These are phyloP conservation scores for Apocynum venetum DNA, from an alignment of 257 asterid species.

Conservation along the genomic window DNA sequence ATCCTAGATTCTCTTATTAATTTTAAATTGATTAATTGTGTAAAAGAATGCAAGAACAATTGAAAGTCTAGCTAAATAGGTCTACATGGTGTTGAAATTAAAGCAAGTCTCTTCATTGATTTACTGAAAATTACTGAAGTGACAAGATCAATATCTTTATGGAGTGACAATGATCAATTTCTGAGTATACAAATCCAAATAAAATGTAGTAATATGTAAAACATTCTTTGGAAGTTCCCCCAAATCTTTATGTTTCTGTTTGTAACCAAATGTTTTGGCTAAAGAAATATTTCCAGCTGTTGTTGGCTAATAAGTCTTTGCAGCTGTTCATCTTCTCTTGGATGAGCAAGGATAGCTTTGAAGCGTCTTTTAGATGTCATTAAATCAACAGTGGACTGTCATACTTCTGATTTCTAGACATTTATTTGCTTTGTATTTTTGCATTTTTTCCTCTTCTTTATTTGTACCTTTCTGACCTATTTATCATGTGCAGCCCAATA, in stretches of 20 bases:
- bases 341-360: background rate
- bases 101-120: background rate
- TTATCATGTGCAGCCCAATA: constrained; percentile 61
- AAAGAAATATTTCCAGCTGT: background rate
- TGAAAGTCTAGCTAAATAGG: background rate
- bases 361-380: background rate
- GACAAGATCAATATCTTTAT: background rate
- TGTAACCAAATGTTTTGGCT: constrained; percentile 1
- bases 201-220: background rate
- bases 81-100: background rate
- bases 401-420: background rate
- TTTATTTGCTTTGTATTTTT: background rate
- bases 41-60: background rate
- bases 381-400: background rate
- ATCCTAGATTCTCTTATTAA: background rate
- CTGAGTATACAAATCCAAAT: background rate
- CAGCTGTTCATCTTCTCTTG: background rate
- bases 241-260: background rate
- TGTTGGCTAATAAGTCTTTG: too few relatives aligned
- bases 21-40: too few relatives aligned
- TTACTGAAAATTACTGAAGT: background rate
- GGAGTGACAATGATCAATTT: background rate
- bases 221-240: background rate
- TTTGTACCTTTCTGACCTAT: constrained; percentile 1
- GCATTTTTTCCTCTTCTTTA: background rate